Evolutionary conservation across 1,284 basidiomycete species (phyloP), one percentile per base, ranked within the genome.

Genomic region (Amylostereum areolatum): DNA sequence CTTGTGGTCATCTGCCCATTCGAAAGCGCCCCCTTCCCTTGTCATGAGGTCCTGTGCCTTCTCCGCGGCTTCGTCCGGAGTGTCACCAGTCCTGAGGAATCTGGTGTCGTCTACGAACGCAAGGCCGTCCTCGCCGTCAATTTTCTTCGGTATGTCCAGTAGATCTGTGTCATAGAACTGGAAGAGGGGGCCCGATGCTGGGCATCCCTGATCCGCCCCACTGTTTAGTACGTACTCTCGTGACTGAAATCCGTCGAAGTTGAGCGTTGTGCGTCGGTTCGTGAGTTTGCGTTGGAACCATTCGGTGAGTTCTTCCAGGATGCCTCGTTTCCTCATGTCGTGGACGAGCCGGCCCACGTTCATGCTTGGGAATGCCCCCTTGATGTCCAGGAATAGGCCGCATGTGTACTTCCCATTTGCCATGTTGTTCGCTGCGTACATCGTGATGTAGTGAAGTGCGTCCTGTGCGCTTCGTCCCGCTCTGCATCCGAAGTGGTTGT

Each of bases 321-420:
- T 47, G 0, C 67, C 24, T 12, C 24, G 24, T 4, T 5, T 4
- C 4, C 41, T 42, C 57, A 72, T 55, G 41, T 73, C 58, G 51
- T 69, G 63, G 4, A 63, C n/a, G 1, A 74, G 65, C 0, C 57
- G 33, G 1, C 61, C 55, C 0, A 58, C 53, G 1, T 59, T 56
- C 0, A 57, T 60, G 27, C 61, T 71, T 0, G 67, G 70, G 56
- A 73, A 75, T 0, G 70, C 69, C 0, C 63, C 66, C 56, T 71
- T 61, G 12, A 74, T 61, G 53, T 75, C 70, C 3, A 73, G 60
- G 50, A 70, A 70, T 0, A 74, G 48, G 0, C 59, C 57, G 0
- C 62, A 58, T 0, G 59, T 67, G 1, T 67, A 69, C 25, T 69
- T 56, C 0, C 56, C 51, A 31, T 41, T 35, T 0, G 63, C 44